phyloP scores from a whole-genome alignment of 1,139 yeast genomes.

The Suhomyces taliae region DNA sequence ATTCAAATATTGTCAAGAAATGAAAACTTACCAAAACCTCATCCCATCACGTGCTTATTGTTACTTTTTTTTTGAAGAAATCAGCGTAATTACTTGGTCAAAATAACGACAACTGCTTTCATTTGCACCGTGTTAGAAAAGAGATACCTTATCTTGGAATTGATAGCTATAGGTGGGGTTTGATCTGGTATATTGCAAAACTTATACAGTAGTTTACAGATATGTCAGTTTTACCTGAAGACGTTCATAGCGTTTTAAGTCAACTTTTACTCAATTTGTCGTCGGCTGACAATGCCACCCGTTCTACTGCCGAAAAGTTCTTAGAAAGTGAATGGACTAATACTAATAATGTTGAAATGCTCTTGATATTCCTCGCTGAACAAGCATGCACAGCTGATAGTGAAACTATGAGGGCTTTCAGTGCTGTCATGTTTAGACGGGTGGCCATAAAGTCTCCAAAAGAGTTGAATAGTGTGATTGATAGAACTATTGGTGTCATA shows the following conservation, averaged over 20 bases:
- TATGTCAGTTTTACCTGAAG: slow-evolving; percentile 65
- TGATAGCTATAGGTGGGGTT: not conserved
- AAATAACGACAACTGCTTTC: not conserved
- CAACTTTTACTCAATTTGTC: slow-evolving; percentile 68
- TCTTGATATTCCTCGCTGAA: slow-evolving; percentile 79
- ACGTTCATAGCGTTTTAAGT: slow-evolving; percentile 54
- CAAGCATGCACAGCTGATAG: slow-evolving; percentile 65
- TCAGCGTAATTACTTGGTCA: slow-evolving; percentile 4
- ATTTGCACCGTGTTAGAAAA: not conserved
- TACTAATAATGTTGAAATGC: slow-evolving; percentile 60
- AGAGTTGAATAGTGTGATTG: slow-evolving; percentile 59
- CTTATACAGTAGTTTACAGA: not conserved
- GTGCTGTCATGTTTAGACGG: slow-evolving; percentile 88
- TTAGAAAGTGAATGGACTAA: slow-evolving; percentile 77
- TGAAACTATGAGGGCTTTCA: slow-evolving; percentile 59
- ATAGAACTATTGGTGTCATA: slow-evolving; percentile 75
- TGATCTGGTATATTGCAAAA: not conserved
- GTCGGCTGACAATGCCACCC: slow-evolving; percentile 71
- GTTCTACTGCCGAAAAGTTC: slow-evolving; percentile 75
- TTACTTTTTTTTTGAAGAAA: slow-evolving; percentile 9
- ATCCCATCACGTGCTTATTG: slow-evolving; percentile 8
- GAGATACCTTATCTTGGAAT: not conserved
- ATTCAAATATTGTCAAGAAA: no score
- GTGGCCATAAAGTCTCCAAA: slow-evolving; percentile 78
- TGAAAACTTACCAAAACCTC: slow-evolving; percentile 1